Conservation (phyloP, 305 asterid genomes). For the Fraxinus dipetala region DNA sequence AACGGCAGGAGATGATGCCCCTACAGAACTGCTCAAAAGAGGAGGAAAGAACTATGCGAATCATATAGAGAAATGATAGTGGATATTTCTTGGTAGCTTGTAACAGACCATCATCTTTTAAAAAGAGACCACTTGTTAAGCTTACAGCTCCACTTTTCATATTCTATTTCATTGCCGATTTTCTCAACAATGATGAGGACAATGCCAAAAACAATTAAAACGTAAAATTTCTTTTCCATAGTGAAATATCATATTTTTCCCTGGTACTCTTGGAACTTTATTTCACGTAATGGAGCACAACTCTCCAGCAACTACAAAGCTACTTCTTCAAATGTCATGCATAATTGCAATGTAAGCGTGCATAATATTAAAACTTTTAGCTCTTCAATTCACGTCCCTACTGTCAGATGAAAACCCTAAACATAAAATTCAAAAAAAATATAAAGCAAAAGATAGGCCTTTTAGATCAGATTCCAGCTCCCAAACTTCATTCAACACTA, state of each 20-base stretch:
- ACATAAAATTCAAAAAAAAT: slow-evolving; percentile 7
- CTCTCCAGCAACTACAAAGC: slow-evolving; percentile 1
- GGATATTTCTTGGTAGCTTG: slow-evolving; percentile 13
- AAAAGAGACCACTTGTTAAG: slow-evolving; percentile 12
- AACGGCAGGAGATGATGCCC: slow-evolving; percentile 95
- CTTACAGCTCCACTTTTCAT: slow-evolving; percentile 14
- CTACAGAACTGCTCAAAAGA: slow-evolving; percentile 68
- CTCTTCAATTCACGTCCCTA: not conserved
- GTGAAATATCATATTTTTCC: not conserved
- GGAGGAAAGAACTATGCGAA: not conserved
- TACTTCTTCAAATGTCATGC: not conserved
- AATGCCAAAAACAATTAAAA: not conserved
- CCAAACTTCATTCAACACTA: not conserved
- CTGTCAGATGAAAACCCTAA: not conserved
- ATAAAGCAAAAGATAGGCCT: not conserved
- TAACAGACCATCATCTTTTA: not conserved
- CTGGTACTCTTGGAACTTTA: not conserved
- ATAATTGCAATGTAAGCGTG: not conserved
- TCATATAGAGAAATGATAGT: not conserved
- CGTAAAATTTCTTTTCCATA: slow-evolving; percentile 1
- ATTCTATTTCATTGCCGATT: not conserved
- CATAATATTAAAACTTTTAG: not conserved
- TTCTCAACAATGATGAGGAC: not conserved
- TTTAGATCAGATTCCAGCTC: not conserved
- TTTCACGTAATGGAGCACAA: slow-evolving; percentile 13